Percentiles rank a stretch among this genome's conserved stretches.
These are phyloP conservation scores for Aspergillus avenaceus DNA, from an alignment of 495 filamentous ascomycete genomes.

Conservation along the genomic window DNA sequence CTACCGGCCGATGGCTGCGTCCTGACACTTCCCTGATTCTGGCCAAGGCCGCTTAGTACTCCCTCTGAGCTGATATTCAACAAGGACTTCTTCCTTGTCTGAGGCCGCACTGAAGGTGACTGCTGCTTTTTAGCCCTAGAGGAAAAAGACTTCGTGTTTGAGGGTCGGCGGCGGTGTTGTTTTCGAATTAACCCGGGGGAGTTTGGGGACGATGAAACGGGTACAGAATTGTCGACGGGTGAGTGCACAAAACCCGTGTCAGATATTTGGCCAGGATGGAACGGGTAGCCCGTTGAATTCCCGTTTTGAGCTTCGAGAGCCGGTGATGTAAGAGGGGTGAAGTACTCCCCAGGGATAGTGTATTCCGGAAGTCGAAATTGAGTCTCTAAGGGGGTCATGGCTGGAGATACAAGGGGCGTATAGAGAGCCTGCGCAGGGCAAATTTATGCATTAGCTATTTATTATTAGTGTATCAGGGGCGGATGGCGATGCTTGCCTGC, in stretches of 20 bases:
- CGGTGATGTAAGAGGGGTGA: constrained; percentile 90
- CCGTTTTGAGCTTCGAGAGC: constrained; percentile 79
- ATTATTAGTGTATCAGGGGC: not conserved
- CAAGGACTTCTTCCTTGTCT: constrained; percentile 56
- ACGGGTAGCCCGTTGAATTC: constrained; percentile 33
- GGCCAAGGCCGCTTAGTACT: constrained; percentile 28
- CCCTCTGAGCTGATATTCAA: constrained; percentile 55
- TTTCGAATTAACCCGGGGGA: constrained; percentile 28
- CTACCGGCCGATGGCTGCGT: constrained; percentile 30
- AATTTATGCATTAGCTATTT: constrained; percentile 23
- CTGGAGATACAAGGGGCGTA: constrained; percentile 91
- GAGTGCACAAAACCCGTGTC: constrained; percentile 43
- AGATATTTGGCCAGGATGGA: constrained; percentile 31
- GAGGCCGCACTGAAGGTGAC: constrained; percentile 81
- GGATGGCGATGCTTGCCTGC: constrained; percentile 53
- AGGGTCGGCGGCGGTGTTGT: constrained; percentile 34
- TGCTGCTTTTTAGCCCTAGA: constrained; percentile 60
- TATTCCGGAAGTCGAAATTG: constrained; percentile 81
- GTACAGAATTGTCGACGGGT: constrained; percentile 43
- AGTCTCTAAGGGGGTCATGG: constrained; percentile 84
- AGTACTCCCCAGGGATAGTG: constrained; percentile 80
- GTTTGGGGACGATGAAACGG: constrained; percentile 24
- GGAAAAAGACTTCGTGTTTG: constrained; percentile 35
- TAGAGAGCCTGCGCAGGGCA: constrained; percentile 61
- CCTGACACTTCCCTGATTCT: constrained; percentile 28